Percentiles rank a stretch among this genome's conserved stretches.
Evolutionary conservation across 805 yeast genomes (phyloP).

Genomic region (Komagataella kurtzmanii): DNA sequence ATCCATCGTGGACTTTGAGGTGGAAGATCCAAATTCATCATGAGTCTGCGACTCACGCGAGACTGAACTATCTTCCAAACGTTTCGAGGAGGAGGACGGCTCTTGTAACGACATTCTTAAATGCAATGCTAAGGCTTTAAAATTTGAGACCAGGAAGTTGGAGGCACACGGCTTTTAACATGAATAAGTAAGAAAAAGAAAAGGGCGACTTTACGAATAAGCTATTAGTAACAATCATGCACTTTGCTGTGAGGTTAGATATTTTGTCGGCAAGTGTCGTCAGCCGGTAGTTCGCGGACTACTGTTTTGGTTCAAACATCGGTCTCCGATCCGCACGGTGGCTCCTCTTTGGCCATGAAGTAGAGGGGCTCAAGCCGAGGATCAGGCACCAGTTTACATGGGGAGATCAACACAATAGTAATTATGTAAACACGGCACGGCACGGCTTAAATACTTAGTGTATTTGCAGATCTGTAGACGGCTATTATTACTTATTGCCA

Average conservation of each 20-base stretch:
- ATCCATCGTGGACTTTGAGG: background rate
- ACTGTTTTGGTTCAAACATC: background rate
- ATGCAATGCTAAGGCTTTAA: background rate
- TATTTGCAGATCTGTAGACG: background rate
- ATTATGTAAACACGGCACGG: background rate
- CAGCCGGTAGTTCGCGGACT: background rate
- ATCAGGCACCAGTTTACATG: no score
- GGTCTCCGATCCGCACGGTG: background rate
- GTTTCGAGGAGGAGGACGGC: background rate
- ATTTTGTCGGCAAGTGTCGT: background rate
- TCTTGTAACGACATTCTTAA: background rate
- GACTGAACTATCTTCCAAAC: background rate
- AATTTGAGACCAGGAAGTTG: background rate
- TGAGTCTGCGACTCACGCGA: background rate
- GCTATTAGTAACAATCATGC: background rate
- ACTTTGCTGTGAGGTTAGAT: background rate
- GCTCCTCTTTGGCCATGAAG: background rate
- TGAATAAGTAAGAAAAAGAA: background rate
- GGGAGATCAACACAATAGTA: no score
- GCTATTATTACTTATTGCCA: background rate
- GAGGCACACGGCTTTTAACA: background rate
- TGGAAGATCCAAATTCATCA: background rate
- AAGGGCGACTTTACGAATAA: background rate
- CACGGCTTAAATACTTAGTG: background rate
- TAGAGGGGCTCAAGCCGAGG: no score